Percentiles rank a stretch among this genome's conserved stretches.
phyloP scores from a whole-genome alignment of 305 asterid species.

The Salvia sclarea region DNA sequence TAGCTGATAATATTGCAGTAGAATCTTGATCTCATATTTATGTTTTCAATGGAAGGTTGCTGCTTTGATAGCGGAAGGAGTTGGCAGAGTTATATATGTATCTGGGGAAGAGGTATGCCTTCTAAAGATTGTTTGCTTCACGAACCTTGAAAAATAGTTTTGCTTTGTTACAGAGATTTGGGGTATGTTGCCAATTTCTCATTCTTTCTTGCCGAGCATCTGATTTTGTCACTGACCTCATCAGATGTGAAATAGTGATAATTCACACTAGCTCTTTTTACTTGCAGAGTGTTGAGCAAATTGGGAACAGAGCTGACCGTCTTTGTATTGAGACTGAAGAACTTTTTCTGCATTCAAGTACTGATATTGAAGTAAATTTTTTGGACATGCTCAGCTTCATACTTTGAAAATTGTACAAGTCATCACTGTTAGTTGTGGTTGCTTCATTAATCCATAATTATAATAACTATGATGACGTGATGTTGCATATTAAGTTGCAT shows the following conservation, averaged over 20 bases:
- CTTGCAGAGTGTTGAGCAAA: slow-evolving; percentile 91
- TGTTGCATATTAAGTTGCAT: slow-evolving; percentile 21
- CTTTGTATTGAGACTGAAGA: slow-evolving; percentile 61
- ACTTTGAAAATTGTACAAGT: slow-evolving; percentile 9
- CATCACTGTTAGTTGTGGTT: not conserved
- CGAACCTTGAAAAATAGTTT: slow-evolving; percentile 19
- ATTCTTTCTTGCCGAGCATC: not conserved
- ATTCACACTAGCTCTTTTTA: slow-evolving; percentile 24
- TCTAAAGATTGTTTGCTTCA: slow-evolving; percentile 20
- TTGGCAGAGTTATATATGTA: slow-evolving; percentile 79
- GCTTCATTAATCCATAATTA: slow-evolving; percentile 10
- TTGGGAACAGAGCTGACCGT: slow-evolving; percentile 91
- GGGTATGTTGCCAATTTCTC: slow-evolving; percentile 1
- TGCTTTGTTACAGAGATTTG: slow-evolving; percentile 23
- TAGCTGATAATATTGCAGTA: not conserved
- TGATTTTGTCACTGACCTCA: not conserved
- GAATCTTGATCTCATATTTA: slow-evolving; percentile 23
- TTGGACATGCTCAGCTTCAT: slow-evolving; percentile 26
- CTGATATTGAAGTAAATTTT: slow-evolving; percentile 79
- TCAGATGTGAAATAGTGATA: slow-evolving; percentile 11
- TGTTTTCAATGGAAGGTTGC: slow-evolving; percentile 63
- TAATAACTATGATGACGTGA: not conserved
- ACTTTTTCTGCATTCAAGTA: slow-evolving; percentile 77
- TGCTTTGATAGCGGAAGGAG: slow-evolving; percentile 74
- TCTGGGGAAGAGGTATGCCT: slow-evolving; percentile 94